These are phyloP conservation scores for Tetracentron sinense DNA, from an alignment of 164 flowering plant species.

Conservation along the genomic window DNA sequence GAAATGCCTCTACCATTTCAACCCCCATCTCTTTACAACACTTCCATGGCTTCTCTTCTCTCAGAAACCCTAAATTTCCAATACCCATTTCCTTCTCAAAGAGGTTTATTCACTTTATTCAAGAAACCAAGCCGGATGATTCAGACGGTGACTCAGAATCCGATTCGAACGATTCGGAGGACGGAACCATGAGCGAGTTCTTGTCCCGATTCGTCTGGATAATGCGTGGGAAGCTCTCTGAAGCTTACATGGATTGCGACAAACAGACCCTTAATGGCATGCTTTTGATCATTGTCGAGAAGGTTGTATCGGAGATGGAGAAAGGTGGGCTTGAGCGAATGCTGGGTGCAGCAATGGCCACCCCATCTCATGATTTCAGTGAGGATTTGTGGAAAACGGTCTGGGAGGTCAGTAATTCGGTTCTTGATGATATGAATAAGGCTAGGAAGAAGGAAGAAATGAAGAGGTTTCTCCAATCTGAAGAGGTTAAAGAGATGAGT, in stretches of 20 bases:
- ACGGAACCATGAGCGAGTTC: slow-evolving; percentile 63
- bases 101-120: slow-evolving; percentile 30
- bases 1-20: slow-evolving; percentile 19
- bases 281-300: slow-evolving; percentile 64
- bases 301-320: slow-evolving; percentile 71
- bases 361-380: slow-evolving; percentile 55
- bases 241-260: slow-evolving; percentile 51
- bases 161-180: slow-evolving; percentile 23
- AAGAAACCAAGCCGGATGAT: slow-evolving; percentile 9
- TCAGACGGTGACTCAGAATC: not conserved
- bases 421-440: slow-evolving; percentile 74
- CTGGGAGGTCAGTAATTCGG: slow-evolving; percentile 70
- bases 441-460: slow-evolving; percentile 73
- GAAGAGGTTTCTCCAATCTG: slow-evolving; percentile 64
- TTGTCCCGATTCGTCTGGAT: slow-evolving; percentile 73
- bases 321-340: slow-evolving; percentile 45
- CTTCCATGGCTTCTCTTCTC: not conserved
- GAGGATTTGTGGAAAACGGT: slow-evolving; percentile 85
- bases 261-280: slow-evolving; percentile 67
- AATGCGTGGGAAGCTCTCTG: slow-evolving; percentile 64
- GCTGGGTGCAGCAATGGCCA: slow-evolving; percentile 21
- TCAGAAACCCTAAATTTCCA: slow-evolving; percentile 10
- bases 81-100: slow-evolving; percentile 6
- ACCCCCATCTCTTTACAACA: slow-evolving; percentile 3
- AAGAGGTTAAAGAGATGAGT: slow-evolving; percentile 71